Evolutionary conservation across 2,329 filamentous ascomycete species (phyloP), one percentile per base, ranked within the genome.

Genomic region (Colletotrichum echinochloae): DNA sequence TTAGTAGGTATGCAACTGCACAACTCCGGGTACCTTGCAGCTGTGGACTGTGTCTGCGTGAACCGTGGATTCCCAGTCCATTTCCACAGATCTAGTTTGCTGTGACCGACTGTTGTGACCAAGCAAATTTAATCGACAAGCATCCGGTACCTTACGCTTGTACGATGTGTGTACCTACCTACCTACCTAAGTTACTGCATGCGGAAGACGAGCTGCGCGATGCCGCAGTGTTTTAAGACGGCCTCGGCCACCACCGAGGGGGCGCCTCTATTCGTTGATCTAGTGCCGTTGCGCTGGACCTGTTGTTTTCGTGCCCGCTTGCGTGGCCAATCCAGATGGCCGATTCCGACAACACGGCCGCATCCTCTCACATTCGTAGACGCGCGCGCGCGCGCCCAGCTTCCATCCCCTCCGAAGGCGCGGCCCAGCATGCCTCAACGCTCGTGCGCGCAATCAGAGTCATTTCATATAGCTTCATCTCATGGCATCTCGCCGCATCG

Each of bases 21-120:
- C 64, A 63, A 59, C 26, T 46, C 33, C 68, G 57, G 64, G 68
- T 70, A 70, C 68, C 68, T 70, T 61, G 56, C 67, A 70, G 62
- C 49, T 49, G 23, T 44, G 41, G 39, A 9, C 20, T 46, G 39
- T 12, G n/a, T 41, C 8, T 28, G 26, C 30, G 28, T n/a, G 16
- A 28, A 5, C 9, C 16, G 23, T n/a, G 20, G 8, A 23, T 1
- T 9, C 16, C 20, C 20, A 52, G 6, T 48, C 41, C 57, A 18
- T 33, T 18, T 44, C 57, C 57, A n/a, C 46, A 7, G 12, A 23
- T 26, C 52, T n/a, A 23, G n/a, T 37, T 26, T 26, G 55, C n/a
- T 18, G 8, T 14, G 23, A 30, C 37, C 28, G 35, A 39, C n/a
- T n/a, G n/a, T n/a, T n/a, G n/a, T n/a, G n/a, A n/a, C n/a, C n/a